Evolutionary conservation across 2,329 filamentous ascomycete species (phyloP), one percentile per base, ranked within the genome.

Genomic region (Epicoccum nigrum): DNA sequence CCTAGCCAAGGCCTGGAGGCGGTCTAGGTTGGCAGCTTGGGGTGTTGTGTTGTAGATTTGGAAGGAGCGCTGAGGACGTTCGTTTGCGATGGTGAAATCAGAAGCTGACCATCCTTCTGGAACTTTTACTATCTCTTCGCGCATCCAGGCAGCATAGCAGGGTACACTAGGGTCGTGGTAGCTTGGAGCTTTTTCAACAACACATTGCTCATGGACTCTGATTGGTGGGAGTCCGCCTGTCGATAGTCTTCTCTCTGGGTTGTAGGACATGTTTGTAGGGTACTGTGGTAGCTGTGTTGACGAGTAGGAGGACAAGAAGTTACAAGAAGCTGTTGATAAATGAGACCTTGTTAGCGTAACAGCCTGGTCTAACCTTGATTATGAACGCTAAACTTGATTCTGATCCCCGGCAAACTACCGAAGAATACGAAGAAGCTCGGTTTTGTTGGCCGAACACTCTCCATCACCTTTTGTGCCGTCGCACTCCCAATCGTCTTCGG

Each of bases 191-290:
- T 37, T 25, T 27, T 58, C 55, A 34, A 50, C 38, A 28, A 55
- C 16, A 52, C 44, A 46, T 35, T 55, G 47, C 35, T 52, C 44
- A 35, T 28, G 16, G 30, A 47, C 32, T 19, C 41, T 27, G 40
- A 55, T 25, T 40, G 51, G 55, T 23, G 55, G 51, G 19, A 55
- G 47, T 19, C 51, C 51, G 47, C 55, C 55, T 48, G 51, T 58
- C 31, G 51, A 55, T 40, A 40, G 51, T 52, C 51, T 55, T 58
- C 51, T 50, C 34, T 46, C 45, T 32, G 46, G 30, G n/a, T 13
- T 39, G 16, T 45, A 34, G 38, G 54, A 48, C 50, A 57, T 57
- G 32, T 27, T 34, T 16, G 41, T 33, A 25, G 43, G 42, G 27
- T 45, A 19, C 15, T 38, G 40, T 35, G 45, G 39, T 17, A 35